Evolutionary conservation across 2,329 filamentous ascomycete genomes (phyloP), one percentile per base, ranked within the genome.

Genomic region (Fusarium dimerum): DNA sequence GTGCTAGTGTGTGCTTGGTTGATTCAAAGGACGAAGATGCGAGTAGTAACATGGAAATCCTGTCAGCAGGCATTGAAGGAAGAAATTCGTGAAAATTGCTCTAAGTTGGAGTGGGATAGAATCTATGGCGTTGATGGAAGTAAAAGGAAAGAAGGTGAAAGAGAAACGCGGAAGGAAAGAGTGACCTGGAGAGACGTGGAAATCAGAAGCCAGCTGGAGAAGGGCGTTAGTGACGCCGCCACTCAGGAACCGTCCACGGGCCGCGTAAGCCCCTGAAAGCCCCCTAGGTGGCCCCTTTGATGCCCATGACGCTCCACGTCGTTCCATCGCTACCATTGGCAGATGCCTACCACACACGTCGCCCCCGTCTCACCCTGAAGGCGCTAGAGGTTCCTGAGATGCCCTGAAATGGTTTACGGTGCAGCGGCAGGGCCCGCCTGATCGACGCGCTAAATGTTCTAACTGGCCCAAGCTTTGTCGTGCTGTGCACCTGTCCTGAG

Each of bases 361-460:
- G 20, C 20, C 20, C 20, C 20, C 20, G 20, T 26, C 20, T 26
- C 20, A 26, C 20, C 20, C 20, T 26, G 20, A 26, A 26, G 20
- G 20, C 20, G 20, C 20, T 26, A 26, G 20, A 26, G 20, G 20
- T 26, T 26, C 20, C 20, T 26, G 20, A 26, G 20, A 26, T 26
- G 20, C 20, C 49, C 42, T 51, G 50, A 49, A 51, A 43, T 45
- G 46, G 50, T 51, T 54, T 54, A 55, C 45, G 61, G 53, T 44
- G 52, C 51, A 55, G 60, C 61, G 57, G 61, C 52, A 58, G 55
- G 59, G 61, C 61, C 61, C 62, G 62, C 54, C 57, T 59, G 53
- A 26, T 26, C 20, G 20, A 26, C 20, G 20, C 20, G 20, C 20
- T 26, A 26, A 26, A 26, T 26, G 20, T 26, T 26, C 20, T 26